Evolutionary conservation across 768 basidiomycete species (phyloP).

Genomic region (Podaxis mareebaensis): DNA sequence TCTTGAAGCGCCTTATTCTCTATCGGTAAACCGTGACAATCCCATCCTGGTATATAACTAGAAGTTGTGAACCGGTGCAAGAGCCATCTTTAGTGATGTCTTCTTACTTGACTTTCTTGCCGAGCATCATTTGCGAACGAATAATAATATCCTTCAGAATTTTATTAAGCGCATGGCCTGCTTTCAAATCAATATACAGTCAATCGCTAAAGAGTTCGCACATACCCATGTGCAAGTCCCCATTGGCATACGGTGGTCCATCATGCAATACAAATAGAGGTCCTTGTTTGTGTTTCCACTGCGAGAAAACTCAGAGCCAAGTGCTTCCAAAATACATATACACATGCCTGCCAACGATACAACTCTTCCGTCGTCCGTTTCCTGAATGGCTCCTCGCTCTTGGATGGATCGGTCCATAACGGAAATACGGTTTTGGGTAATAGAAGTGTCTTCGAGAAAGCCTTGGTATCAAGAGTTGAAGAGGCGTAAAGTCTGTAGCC

Average conservation of each 20-base stretch:
- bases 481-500: background rate
- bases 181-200: background rate
- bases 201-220: background rate
- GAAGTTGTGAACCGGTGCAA: background rate
- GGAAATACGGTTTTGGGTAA: slow-evolving; percentile 85
- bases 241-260: slow-evolving; percentile 98
- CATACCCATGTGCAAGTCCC: slow-evolving; percentile 91
- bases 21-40: slow-evolving; percentile 96
- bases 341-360: slow-evolving; percentile 75
- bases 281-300: slow-evolving; percentile 69
- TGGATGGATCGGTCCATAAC: slow-evolving; percentile 65
- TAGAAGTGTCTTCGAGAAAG: slow-evolving; percentile 60
- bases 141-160: slow-evolving; percentile 95
- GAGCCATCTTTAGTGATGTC: slow-evolving; percentile 24
- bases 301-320: background rate
- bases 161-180: slow-evolving; percentile 96
- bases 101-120: slow-evolving; percentile 74
- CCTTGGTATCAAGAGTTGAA: slow-evolving; percentile 33
- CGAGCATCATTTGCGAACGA: slow-evolving; percentile 79
- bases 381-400: slow-evolving; percentile 58
- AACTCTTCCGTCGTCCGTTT: slow-evolving; percentile 69
- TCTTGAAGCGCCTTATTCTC: slow-evolving; percentile 90
- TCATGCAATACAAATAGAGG: slow-evolving; percentile 88
- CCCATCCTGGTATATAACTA: slow-evolving; percentile 96
- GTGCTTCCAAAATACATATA: slow-evolving; percentile 1